Conservation (phyloP, 768 basidiomycete genomes). For the Vararia minispora region DNA sequence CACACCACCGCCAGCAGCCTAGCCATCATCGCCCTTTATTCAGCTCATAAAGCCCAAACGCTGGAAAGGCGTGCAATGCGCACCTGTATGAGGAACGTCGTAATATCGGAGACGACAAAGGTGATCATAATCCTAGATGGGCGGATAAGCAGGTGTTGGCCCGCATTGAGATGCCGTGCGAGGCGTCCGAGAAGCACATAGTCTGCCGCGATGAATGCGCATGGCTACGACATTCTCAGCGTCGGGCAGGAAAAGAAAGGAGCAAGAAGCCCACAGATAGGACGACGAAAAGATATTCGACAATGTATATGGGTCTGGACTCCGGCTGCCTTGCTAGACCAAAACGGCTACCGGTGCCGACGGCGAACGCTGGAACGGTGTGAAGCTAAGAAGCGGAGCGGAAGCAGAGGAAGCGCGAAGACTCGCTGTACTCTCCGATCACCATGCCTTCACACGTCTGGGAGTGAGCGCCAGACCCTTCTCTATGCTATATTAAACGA, state of each 20-base stretch:
- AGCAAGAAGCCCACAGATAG: constrained; percentile 33
- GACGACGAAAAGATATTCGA: constrained; percentile 48
- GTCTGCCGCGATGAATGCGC: constrained; percentile 62
- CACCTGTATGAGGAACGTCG: constrained; percentile 58
- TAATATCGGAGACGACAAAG: constrained; percentile 53
- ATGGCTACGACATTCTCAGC: constrained; percentile 32
- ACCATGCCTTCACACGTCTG: constrained; percentile 36
- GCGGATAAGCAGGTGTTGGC: constrained; percentile 37
- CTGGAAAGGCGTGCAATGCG: constrained; percentile 2
- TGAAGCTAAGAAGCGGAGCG: no score
- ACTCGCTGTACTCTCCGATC: constrained; percentile 47
- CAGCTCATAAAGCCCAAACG: background rate
- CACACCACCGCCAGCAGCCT: constrained; percentile 40
- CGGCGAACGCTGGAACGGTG: constrained; percentile 33
- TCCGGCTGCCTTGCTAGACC: constrained; percentile 43
- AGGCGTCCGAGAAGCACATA: constrained; percentile 58
- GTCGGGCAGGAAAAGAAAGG: background rate
- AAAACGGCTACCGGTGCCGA: constrained; percentile 47
- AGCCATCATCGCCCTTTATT: background rate
- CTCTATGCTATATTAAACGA: no score
- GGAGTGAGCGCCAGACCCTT: constrained; percentile 38
- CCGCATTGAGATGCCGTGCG: constrained; percentile 35
- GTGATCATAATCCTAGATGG: constrained; percentile 38
- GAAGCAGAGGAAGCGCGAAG: background rate
- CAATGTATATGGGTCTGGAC: constrained; percentile 40